phyloP scores from a whole-genome alignment of 169 alveolate species.

The Cryptosporidium bovis region DNA sequence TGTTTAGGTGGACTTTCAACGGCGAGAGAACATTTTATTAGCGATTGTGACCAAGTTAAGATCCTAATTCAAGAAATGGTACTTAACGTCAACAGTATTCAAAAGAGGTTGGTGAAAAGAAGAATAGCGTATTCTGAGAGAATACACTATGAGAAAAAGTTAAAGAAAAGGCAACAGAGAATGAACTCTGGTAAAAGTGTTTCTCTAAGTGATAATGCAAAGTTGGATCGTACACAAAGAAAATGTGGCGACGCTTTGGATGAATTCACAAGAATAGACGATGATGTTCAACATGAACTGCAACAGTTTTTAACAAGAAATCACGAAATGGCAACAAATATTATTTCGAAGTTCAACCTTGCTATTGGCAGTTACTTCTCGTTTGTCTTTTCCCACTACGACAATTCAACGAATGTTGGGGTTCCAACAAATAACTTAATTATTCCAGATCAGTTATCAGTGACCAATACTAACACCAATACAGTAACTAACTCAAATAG shows the following conservation, averaged over 20 bases:
- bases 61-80: conserved; percentile 61
- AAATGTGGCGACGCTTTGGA: conserved; percentile 74
- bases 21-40: conserved; percentile 53
- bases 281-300: conserved; percentile 67
- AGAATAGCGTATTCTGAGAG: conserved; percentile 74
- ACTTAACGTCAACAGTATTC: conserved; percentile 53
- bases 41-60: conserved; percentile 66
- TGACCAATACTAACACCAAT: background rate
- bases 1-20: conserved; percentile 60
- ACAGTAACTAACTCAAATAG: conserved; percentile 11
- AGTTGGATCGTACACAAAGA: conserved; percentile 65
- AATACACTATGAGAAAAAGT: conserved; percentile 57
- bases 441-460: conserved; percentile 32
- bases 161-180: conserved; percentile 60
- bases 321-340: conserved; percentile 49
- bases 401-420: conserved; percentile 21
- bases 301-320: conserved; percentile 56
- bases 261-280: conserved; percentile 71
- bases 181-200: conserved; percentile 53
- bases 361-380: conserved; percentile 64
- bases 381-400: conserved; percentile 58
- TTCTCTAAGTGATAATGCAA: conserved; percentile 56
- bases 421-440: conserved; percentile 56
- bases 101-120: conserved; percentile 45
- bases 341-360: conserved; percentile 26